phyloP scores from a whole-genome alignment of 1,139 yeast genomes.

The Saccharomycopsis hybrid region DNA sequence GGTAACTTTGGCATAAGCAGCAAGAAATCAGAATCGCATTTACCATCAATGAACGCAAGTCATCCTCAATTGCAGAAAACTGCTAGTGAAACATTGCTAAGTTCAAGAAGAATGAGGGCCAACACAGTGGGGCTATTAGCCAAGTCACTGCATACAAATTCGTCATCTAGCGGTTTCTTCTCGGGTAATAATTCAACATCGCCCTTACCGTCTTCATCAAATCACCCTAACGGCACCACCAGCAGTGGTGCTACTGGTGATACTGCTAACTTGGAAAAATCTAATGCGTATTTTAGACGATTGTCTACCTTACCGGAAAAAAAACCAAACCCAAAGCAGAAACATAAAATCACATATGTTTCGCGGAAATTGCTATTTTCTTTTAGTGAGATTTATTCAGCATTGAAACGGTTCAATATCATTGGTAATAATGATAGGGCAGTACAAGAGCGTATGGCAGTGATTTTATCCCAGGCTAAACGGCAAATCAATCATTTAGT shows the following conservation, averaged over 20 bases:
- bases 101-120: conserved; percentile 6
- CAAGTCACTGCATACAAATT: background rate
- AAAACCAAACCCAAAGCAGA: conserved; percentile 9
- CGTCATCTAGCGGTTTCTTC: too few relatives aligned
- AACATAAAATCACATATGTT: conserved; percentile 31
- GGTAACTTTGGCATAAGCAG: background rate
- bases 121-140: conserved; percentile 10
- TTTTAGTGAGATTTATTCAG: conserved; percentile 42
- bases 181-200: too few relatives aligned
- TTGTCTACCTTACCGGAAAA: conserved; percentile 18
- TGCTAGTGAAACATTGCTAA: background rate
- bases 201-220: background rate
- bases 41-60: too few relatives aligned
- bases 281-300: conserved; percentile 19
- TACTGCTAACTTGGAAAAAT: conserved; percentile 10
- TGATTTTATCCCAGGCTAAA: conserved; percentile 37
- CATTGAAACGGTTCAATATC: conserved; percentile 41
- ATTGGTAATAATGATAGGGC: conserved; percentile 38
- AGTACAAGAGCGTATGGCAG: conserved; percentile 39
- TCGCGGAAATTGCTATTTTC: conserved; percentile 41
- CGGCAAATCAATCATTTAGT: conserved; percentile 40
- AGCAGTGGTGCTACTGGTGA: conserved; percentile 1
- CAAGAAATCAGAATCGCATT: background rate
- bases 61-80: background rate
- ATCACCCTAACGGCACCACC: background rate